Evolutionary conservation across 192 early-diverging fungal species (phyloP).

Genomic region (Phlyctochytrium bullatum): DNA sequence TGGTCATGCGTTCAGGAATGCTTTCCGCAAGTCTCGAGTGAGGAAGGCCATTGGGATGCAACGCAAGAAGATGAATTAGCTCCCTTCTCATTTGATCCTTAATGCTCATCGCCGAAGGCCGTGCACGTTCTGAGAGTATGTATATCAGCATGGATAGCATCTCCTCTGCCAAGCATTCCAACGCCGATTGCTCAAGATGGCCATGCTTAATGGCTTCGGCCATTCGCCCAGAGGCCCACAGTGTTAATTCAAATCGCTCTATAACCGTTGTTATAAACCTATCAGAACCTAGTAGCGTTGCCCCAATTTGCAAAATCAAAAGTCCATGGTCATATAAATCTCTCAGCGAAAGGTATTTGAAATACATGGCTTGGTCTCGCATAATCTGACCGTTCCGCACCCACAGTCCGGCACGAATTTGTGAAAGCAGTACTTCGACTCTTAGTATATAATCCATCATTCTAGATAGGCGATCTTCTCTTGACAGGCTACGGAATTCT

Average conservation of each 20-base stretch:
- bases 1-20: conserved; percentile 73
- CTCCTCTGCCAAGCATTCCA: conserved; percentile 83
- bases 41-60: conserved; percentile 17
- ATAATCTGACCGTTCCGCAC: conserved; percentile 90
- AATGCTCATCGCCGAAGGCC: conserved; percentile 57
- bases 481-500: conserved; percentile 3
- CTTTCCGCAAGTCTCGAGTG: conserved; percentile 84
- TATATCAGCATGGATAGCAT: conserved; percentile 84
- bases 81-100: conserved; percentile 77
- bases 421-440: conserved; percentile 79
- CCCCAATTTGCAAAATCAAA: conserved; percentile 76
- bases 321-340: conserved; percentile 93
- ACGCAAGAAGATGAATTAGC: conserved; percentile 77
- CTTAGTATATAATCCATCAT: conserved; percentile 85
- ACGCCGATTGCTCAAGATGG: conserved; percentile 60
- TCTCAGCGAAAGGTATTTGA: conserved; percentile 81
- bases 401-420: conserved; percentile 92
- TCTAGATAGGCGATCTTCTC: conserved; percentile 50
- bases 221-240: conserved; percentile 75
- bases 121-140: conserved; percentile 74
- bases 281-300: conserved; percentile 68
- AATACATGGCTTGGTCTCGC: conserved; percentile 78
- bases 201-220: conserved; percentile 19
- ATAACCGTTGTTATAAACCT: conserved; percentile 76
- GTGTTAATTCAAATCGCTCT: conserved; percentile 81